These are phyloP conservation scores for Nemania diffusa DNA, from an alignment of 2,329 filamentous ascomycete genomes.

Conservation along the genomic window DNA sequence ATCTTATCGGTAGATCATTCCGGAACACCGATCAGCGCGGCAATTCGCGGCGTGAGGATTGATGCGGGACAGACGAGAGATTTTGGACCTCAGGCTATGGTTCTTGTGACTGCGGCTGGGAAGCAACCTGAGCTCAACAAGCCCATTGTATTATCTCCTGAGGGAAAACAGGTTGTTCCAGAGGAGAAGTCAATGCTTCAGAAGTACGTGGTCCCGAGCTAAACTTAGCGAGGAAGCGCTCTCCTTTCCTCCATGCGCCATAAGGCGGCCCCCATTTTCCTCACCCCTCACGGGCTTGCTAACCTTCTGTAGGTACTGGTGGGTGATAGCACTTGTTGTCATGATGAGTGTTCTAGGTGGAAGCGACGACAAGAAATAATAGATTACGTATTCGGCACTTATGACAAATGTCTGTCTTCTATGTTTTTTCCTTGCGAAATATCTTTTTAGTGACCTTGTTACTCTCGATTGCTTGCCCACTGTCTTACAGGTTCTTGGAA, in stretches of 20 bases:
- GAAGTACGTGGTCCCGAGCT: conserved; percentile 62
- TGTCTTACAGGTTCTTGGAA: not conserved
- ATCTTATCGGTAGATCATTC: conserved; percentile 61
- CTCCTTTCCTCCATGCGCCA: not conserved
- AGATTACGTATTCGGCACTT: conserved; percentile 32
- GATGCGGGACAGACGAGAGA: conserved; percentile 73
- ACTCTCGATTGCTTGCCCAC: conserved; percentile 5
- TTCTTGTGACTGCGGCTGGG: conserved; percentile 61
- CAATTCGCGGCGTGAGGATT: conserved; percentile 65
- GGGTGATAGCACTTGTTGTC: conserved; percentile 65
- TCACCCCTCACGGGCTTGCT: conserved; percentile 43
- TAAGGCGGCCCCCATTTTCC: not conserved
- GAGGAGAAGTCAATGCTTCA: conserved; percentile 74
- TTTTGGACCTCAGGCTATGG: conserved; percentile 69
- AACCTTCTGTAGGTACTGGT: conserved; percentile 69
- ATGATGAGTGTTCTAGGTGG: conserved; percentile 65
- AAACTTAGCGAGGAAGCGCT: not conserved
- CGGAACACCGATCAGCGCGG: conserved; percentile 60
- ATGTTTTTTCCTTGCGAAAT: not conserved
- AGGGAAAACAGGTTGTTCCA: conserved; percentile 67
- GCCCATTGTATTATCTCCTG: conserved; percentile 69
- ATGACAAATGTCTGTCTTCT: not conserved
- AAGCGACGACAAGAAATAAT: conserved; percentile 63
- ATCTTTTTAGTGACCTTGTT: conserved; percentile 15
- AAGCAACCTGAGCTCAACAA: conserved; percentile 70